Base-by-base conservation (phyloP, 768 basidiomycete genomes). In the Tulasnella sp. region DNA sequence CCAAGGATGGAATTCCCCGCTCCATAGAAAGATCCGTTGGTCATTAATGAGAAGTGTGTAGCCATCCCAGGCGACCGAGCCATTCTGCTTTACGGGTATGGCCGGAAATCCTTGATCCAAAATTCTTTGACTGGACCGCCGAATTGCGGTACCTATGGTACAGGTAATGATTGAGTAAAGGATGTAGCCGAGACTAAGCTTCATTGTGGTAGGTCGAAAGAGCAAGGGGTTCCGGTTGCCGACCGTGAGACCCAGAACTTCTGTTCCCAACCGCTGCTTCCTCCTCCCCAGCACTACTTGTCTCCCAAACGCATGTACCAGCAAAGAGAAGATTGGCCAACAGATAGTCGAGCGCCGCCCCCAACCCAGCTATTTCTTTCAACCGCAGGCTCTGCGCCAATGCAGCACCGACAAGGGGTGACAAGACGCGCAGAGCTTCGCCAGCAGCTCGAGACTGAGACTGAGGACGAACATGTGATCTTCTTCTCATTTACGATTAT, bases 1-100 rank as follows among this genome's bases (percentile, higher is more conserved):
- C 84, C 92, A 94, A 0, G 92, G 88, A 80, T 94, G 93, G 81
- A 93, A 93, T 82, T 94, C 93, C 76, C 93, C 93, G 74, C 83
- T 91, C 91, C 92, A 87, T 3, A 93, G 81, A 79, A 93, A 92
- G 25, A 92, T 81, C 19, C 93, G 85, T 79, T 92, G 92, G 3
- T 89, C 90, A 58, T 88, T 86, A 52, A 93, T 79, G 74, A 90
- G 85, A 12, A 94, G 83, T 80, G 90, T 92, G 81, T 91, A 91
- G 79, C 89, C 90, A 81, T 93, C 92, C 89, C 89, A 91, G 2
- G 38, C 19, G 12, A 76, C 69, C 14, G 40, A 19, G 29, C 52
- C 64, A 6, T 31, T 67, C 36, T 39, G 64, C 8, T 25, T 25
- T 64, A 14, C 58, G 14, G 22, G 9, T 31, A 5, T 12, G 58